These are phyloP conservation scores for Globisporangium solare DNA, from an alignment of 352 stramenopile species.

Conservation along the genomic window DNA sequence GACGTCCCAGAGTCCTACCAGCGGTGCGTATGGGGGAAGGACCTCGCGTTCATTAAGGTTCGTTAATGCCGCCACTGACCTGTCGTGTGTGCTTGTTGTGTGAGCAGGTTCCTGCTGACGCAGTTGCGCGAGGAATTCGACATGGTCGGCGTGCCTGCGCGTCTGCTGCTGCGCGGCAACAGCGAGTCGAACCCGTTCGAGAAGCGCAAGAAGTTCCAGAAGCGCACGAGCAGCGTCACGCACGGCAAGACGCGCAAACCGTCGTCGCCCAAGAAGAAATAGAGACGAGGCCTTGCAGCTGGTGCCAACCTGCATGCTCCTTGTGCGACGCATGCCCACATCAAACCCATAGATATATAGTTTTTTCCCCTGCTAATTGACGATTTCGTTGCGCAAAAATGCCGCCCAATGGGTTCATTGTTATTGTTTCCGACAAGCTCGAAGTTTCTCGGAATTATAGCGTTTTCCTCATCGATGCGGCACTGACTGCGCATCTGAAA, in stretches of 20 bases:
- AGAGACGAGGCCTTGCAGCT: too few species aligned
- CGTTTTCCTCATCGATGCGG: too few species aligned
- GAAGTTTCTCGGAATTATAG: too few species aligned
- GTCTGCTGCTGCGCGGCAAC: constrained; percentile 70
- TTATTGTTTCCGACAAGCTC: too few species aligned
- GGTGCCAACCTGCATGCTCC: neutral
- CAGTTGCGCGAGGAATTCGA: constrained; percentile 83
- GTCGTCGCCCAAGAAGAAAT: constrained; percentile 6
- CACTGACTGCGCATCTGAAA: too few species aligned
- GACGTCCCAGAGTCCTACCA: constrained; percentile 77
- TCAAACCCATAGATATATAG: too few species aligned
- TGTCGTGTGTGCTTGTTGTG: too few species aligned
- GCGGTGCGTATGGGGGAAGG: constrained; percentile 20
- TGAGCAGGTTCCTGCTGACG: constrained; percentile 51
- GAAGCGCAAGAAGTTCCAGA: constrained; percentile 81
- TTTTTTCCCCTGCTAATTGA: too few species aligned
- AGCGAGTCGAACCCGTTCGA: constrained; percentile 74
- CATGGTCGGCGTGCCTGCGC: constrained; percentile 76
- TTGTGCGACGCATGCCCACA: neutral
- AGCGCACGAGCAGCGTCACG: constrained; percentile 59
- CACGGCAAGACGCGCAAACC: constrained; percentile 46
- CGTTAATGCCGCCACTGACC: neutral
- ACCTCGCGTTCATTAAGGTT: neutral
- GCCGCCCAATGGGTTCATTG: too few species aligned
- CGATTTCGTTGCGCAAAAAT: too few species aligned